Base-by-base conservation (phyloP, 2,329 filamentous ascomycete species). In the Colletotrichum sp. region DNA sequence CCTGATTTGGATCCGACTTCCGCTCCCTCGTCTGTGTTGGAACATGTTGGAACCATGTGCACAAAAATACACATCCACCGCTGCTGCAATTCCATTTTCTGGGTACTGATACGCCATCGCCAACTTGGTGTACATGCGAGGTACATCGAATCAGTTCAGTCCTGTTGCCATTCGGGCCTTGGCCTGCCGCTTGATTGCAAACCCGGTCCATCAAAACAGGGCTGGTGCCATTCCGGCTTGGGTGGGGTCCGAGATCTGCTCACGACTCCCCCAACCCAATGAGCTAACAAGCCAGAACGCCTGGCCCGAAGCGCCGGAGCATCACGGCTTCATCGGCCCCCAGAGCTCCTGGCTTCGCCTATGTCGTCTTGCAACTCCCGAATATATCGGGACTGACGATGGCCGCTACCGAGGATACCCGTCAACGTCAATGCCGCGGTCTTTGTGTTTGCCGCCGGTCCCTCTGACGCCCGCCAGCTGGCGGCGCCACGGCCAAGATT, bases 271-370 rank as follows among this genome's bases (percentile, higher is more conserved):
- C 68, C 52, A 75, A 75, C 72, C 67, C 72, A 75, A 75, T 75
- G 39, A 65, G 64, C 57, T 66, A 69, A 36, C 39, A 70, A 67
- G 24, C 24, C n/a, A 71, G 59, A 36, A 48, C 59, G 59, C 36
- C 48, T 71, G 34, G 43, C 36, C 74, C 71, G 67, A 71, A 18
- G 32, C 48, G 57, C 77, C 77, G 77, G 77, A 77, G 75, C 68
- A 72, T 78, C 75, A 78, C 77, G 77, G 77, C 77, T 67, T 76
- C 71, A 60, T 78, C 77, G 75, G 77, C 69, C 70, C 67, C 63
- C 43, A 36, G 34, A 63, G 67, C 71, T 77, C 74, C 76, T 77
- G 60, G 64, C 74, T 71, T 77, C 74, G 74, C 74, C 76, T 77
- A 72, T 71, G 67, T 55, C 39, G 24, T 66, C 30, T 65, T n/a